Percentiles rank a stretch among this genome's conserved stretches.
Evolutionary conservation across 371 early-diverging fungal species (phyloP).

Genomic region (Zychaea mexicana): DNA sequence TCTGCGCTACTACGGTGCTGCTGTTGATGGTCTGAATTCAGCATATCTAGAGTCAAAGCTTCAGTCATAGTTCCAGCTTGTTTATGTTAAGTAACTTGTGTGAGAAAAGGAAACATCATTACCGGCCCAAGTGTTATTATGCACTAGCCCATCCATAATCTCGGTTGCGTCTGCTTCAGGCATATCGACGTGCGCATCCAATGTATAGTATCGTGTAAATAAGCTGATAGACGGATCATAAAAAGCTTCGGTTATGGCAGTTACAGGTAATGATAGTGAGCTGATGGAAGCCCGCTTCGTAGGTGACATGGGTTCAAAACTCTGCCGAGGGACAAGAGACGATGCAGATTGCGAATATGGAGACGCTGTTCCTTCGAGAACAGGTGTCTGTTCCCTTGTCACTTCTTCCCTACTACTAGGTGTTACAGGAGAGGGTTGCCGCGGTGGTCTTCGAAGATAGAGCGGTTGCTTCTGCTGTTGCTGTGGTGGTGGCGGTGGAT

Average conservation of each 20-base stretch:
- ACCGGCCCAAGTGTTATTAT: constrained; percentile 6
- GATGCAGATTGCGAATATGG: neutral
- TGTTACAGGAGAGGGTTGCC: constrained; percentile 9
- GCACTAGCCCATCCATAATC: neutral
- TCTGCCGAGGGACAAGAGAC: neutral
- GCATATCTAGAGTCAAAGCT: neutral
- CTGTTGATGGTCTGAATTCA: neutral
- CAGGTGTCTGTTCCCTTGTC: no score
- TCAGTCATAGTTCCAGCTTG: no score
- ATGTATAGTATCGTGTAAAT: constrained; percentile 7
- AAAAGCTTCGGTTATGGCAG: neutral
- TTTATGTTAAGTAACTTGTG: no score
- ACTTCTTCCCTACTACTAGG: neutral
- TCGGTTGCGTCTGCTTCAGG: neutral
- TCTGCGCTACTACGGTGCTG: no score
- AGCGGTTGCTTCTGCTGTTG: neutral
- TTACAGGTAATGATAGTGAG: neutral
- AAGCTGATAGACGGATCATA: neutral
- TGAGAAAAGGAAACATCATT: no score
- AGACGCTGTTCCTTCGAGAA: neutral
- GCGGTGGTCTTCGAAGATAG: neutral
- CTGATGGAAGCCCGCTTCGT: neutral
- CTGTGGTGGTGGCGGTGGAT: neutral
- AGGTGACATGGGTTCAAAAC: neutral
- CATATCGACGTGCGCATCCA: constrained; percentile 1